Base-by-base conservation (phyloP, 1,284 basidiomycete species). In the Cystobasidium pallidum region DNA sequence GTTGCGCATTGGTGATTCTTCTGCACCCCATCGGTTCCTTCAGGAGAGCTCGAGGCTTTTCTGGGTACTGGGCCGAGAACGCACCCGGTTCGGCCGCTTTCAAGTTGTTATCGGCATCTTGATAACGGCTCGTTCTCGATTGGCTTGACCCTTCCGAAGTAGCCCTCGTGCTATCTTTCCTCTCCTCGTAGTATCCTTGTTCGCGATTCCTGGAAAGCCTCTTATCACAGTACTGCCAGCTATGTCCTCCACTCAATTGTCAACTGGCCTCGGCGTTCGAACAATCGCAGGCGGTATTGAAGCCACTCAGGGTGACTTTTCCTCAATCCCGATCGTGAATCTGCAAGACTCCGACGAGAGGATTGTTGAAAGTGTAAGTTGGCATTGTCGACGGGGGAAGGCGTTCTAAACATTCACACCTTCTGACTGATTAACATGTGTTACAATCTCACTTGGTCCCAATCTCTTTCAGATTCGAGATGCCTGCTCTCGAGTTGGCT, bases 221-320 rank as follows among this genome's bases (percentile, higher is more conserved):
- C n/a, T n/a, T n/a, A n/a, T n/a, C n/a, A n/a, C n/a, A 7, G 8
- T 41, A 41, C 26, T 13, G 7, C 34, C 43, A 30, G 34, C 17
- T 47, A 65, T 65, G 62, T 51, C 62, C 3, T 3, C 26, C 47
- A 57, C 49, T 21, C 49, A 57, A 17, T 36, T 73, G 6, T 57
- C 72, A 30, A 77, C 77, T 19, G 77, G 77, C 0, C 73, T 77
- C 36, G 77, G 76, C 21, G 59, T 71, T 19, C 75, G 76, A 26
- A 64, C 74, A 26, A 62, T 77, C 58, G 74, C 72, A 17, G 58
- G 39, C 28, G 72, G 75, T n/a, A 54, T 76, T 24, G 72, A 76
- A 17, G 76, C 70, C 0, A 72, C 70, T 34, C 39, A 26, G 32
- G 55, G 64, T 30, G 64, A 54, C 52, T 65, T 59, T 32, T 52